Evolutionary conservation across 768 basidiomycete species (phyloP).

Genomic region (Lactarius psammicola): DNA sequence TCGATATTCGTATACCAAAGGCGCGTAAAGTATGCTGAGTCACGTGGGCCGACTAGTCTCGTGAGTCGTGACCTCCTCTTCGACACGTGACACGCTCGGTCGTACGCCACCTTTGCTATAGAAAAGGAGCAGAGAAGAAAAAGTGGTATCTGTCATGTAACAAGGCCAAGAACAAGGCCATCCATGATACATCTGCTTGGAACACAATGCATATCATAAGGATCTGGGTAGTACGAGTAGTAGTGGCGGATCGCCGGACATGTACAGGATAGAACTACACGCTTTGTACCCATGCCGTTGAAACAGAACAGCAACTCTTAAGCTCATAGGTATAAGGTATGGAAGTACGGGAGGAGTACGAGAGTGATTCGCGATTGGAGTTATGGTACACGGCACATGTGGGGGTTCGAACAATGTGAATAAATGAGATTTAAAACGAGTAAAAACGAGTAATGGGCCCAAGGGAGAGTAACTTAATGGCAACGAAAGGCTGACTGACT

Average conservation of each 20-base stretch:
- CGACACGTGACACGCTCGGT: no score
- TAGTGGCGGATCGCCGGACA: slow-evolving; percentile 9
- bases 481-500: not conserved
- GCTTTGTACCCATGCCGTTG: not conserved
- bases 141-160: not conserved
- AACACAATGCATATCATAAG: not conserved
- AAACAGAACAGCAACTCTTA: not conserved
- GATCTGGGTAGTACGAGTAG: not conserved
- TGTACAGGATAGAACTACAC: slow-evolving; percentile 17
- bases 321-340: slow-evolving; percentile 26
- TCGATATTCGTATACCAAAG: no score
- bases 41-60: no score
- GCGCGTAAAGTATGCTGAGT: no score
- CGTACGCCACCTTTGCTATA: no score
- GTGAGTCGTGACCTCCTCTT: no score
- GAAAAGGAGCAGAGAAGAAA: not conserved
- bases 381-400: slow-evolving; percentile 20
- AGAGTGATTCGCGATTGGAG: not conserved
- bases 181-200: no score
- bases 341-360: slow-evolving; percentile 3
- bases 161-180: no score
- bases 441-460: slow-evolving; percentile 1
- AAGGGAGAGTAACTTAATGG: not conserved
- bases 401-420: slow-evolving; percentile 9
- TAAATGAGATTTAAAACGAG: slow-evolving; percentile 10